A percentile compares a stretch with the other conserved stretches of the same genome.
phyloP scores from a whole-genome alignment of 768 basidiomycete genomes.

The Tephrocybe sp. region DNA sequence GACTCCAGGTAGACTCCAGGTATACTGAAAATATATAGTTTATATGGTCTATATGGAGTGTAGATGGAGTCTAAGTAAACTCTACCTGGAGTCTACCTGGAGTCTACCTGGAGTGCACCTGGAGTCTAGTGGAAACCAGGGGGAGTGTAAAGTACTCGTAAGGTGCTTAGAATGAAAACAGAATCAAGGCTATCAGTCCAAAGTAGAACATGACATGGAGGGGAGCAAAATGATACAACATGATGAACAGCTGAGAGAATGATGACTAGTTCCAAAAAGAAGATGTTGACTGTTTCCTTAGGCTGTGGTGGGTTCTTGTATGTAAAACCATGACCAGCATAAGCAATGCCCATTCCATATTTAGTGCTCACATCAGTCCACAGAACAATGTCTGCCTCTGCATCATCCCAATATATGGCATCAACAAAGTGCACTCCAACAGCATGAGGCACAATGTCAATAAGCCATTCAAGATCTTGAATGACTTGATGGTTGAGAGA shows the following conservation, averaged over 20 bases:
- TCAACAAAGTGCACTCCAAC: neutral
- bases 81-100: no score
- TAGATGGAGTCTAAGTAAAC: no score
- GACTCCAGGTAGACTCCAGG: no score
- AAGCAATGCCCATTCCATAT: neutral
- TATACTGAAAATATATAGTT: no score
- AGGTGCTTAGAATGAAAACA: no score
- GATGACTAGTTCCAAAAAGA: neutral
- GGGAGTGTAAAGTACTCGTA: no score
- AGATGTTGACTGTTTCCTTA: neutral
- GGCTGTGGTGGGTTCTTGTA: neutral
- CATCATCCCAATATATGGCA: neutral
- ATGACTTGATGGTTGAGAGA: neutral
- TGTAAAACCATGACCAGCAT: neutral
- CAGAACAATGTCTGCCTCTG: neutral
- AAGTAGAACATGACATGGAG: neutral
- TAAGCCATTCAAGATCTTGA: neutral
- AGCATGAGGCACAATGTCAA: constrained; percentile 5
- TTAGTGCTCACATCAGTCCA: neutral
- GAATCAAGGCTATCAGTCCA: neutral
- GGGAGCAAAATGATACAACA: neutral
- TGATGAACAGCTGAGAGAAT: neutral
- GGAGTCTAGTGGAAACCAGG: no score
- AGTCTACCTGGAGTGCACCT: no score
- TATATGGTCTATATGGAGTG: no score